Evolutionary conservation across 805 yeast species (phyloP).

Genomic region (Helenozyma baotianmanensis): DNA sequence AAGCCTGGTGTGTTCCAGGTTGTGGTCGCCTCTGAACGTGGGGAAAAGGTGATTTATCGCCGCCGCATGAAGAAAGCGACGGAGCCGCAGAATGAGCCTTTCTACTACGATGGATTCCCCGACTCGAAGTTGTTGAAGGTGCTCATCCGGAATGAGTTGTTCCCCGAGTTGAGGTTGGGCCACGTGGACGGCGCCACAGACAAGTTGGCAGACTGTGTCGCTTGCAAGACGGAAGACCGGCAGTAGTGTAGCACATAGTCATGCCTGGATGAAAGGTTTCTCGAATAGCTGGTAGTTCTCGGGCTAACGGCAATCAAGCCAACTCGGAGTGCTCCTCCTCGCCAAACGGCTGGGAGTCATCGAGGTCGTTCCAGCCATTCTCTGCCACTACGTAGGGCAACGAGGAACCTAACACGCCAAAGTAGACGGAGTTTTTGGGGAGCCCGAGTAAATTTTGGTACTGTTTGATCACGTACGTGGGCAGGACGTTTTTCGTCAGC

Average conservation of each 20-base stretch:
- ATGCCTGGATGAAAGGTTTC: too few species aligned
- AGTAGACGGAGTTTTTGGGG: slow-evolving; percentile 42
- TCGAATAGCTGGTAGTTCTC: background rate
- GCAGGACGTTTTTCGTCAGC: slow-evolving; percentile 39
- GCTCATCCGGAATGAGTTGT: slow-evolving; percentile 54
- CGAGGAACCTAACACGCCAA: slow-evolving; percentile 45
- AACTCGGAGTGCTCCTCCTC: too few species aligned
- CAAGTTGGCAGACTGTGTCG: slow-evolving; percentile 9
- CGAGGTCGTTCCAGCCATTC: slow-evolving; percentile 39
- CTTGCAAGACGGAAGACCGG: slow-evolving; percentile 11
- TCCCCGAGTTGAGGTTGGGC: slow-evolving; percentile 53
- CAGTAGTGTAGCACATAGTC: slow-evolving; percentile 1
- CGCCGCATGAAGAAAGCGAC: slow-evolving; percentile 45
- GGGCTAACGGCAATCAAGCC: background rate
- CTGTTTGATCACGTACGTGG: slow-evolving; percentile 52
- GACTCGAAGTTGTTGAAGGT: slow-evolving; percentile 78
- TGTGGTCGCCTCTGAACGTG: slow-evolving; percentile 5
- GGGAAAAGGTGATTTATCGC: slow-evolving; percentile 41
- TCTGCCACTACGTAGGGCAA: slow-evolving; percentile 47
- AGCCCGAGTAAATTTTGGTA: slow-evolving; percentile 52
- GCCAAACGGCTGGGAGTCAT: background rate
- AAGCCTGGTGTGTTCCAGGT: slow-evolving; percentile 21
- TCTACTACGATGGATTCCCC: slow-evolving; percentile 70
- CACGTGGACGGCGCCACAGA: slow-evolving; percentile 49
- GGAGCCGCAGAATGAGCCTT: slow-evolving; percentile 23